phyloP scores from a whole-genome alignment of 2,329 filamentous ascomycete genomes.

The Nectriaceae sp. region DNA sequence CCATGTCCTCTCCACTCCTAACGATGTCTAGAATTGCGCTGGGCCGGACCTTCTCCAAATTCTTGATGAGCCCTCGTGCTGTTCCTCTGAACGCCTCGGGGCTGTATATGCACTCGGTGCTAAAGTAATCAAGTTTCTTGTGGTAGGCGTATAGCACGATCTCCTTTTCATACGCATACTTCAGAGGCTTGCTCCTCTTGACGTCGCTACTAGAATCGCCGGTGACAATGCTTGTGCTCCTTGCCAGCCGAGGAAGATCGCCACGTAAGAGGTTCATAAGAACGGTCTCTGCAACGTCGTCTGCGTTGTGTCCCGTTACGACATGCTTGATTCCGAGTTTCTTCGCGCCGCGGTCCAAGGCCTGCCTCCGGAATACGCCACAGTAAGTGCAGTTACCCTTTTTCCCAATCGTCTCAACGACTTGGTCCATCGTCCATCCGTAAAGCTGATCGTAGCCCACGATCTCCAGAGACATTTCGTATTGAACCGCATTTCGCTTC shows the following conservation, averaged over 20 bases:
- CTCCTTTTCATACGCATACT: slow-evolving; percentile 98
- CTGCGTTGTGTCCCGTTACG: slow-evolving; percentile 95
- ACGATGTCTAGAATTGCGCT: slow-evolving; percentile 96
- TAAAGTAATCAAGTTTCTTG: slow-evolving; percentile 97
- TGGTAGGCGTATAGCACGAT: slow-evolving; percentile 98
- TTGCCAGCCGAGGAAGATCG: slow-evolving; percentile 81
- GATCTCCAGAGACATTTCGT: slow-evolving; percentile 88
- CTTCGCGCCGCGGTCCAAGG: slow-evolving; percentile 87
- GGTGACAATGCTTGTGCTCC: slow-evolving; percentile 89
- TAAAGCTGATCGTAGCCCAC: slow-evolving; percentile 93
- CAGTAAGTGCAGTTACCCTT: slow-evolving; percentile 99
- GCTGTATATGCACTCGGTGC: slow-evolving; percentile 97
- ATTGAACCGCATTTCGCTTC: slow-evolving; percentile 88
- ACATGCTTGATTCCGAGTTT: slow-evolving; percentile 88
- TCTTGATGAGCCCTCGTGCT: slow-evolving; percentile 90
- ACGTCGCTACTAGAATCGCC: slow-evolving; percentile 79
- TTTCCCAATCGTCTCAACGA: slow-evolving; percentile 93
- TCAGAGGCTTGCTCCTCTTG: slow-evolving; percentile 93
- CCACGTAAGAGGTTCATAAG: slow-evolving; percentile 95
- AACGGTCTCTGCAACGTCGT: slow-evolving; percentile 95
- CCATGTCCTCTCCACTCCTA: slow-evolving; percentile 94
- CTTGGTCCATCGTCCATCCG: slow-evolving; percentile 99
- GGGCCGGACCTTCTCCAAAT: slow-evolving; percentile 86
- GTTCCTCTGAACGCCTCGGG: slow-evolving; percentile 95
- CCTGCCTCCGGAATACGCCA: slow-evolving; percentile 92